Evolutionary conservation across 805 yeast species (phyloP).

Genomic region (Alloascoidea africana): DNA sequence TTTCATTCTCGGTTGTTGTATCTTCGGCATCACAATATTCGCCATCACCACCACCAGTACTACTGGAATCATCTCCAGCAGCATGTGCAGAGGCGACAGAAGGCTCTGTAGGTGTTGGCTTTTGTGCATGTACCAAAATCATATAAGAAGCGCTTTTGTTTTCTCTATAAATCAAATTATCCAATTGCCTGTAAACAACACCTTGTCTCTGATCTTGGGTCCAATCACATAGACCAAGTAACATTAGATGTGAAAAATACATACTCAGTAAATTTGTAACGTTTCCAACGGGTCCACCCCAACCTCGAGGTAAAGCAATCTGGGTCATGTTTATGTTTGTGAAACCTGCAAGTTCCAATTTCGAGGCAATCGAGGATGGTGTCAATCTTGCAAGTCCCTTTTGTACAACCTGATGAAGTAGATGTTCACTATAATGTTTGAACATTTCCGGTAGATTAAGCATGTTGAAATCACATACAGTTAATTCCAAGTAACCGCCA

Average conservation of each 20-base stretch:
- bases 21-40: no score
- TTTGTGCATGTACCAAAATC: background rate
- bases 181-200: constrained; percentile 4
- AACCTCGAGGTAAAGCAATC: constrained; percentile 15
- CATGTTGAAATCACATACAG: constrained; percentile 12
- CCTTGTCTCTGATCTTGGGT: constrained; percentile 6
- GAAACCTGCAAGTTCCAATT: constrained; percentile 12
- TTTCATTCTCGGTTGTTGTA: no score
- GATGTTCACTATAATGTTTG: constrained; percentile 6
- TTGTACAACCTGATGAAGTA: constrained; percentile 7
- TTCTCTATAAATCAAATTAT: background rate
- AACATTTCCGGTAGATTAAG: constrained; percentile 9
- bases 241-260: constrained; percentile 13
- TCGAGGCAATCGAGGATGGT: constrained; percentile 4
- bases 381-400: constrained; percentile 9
- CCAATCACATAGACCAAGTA: constrained; percentile 18
- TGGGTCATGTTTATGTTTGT: constrained; percentile 12
- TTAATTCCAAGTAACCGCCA: constrained; percentile 16
- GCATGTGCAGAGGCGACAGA: no score
- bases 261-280: constrained; percentile 14
- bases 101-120: no score
- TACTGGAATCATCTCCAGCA: no score
- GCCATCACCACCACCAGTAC: no score
- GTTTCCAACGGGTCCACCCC: constrained; percentile 18
- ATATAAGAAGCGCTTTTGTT: background rate